phyloP scores from a whole-genome alignment of 352 stramenopile species.

The Vaucheria bursata region DNA sequence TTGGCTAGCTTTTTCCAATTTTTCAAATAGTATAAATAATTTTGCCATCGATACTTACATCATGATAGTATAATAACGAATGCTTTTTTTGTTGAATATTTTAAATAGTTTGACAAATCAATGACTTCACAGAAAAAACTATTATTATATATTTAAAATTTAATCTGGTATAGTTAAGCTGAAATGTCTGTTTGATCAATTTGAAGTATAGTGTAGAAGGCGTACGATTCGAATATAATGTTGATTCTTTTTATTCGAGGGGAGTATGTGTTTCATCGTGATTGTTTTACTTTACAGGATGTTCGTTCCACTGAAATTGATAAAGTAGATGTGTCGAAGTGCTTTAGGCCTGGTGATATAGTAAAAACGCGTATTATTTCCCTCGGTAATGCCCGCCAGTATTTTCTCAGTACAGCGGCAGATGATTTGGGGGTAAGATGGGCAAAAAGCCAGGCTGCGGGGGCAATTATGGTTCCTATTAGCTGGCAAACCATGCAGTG shows the following conservation, averaged over 20 bases:
- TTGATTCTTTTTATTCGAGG: neutral
- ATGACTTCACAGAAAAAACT: too few relatives aligned
- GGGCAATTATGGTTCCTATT: constrained; percentile 49
- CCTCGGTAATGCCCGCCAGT: constrained; percentile 47
- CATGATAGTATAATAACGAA: too few relatives aligned
- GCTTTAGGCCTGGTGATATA: constrained; percentile 51
- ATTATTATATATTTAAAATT: too few relatives aligned
- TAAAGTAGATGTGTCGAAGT: constrained; percentile 46
- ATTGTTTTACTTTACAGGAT: constrained; percentile 47
- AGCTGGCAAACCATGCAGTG: constrained; percentile 51
- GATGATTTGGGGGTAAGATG: constrained; percentile 48
- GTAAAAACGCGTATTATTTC: constrained; percentile 49
- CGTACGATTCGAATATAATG: neutral
- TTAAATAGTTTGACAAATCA: too few relatives aligned
- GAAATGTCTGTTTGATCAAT: neutral
- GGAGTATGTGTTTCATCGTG: neutral
- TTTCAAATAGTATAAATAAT: too few relatives aligned
- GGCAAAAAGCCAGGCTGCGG: constrained; percentile 33
- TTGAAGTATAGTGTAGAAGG: neutral
- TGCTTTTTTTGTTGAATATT: too few relatives aligned
- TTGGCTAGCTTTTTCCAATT: too few relatives aligned
- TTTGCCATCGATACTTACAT: too few relatives aligned
- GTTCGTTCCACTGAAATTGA: constrained; percentile 51
- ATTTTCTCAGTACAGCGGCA: constrained; percentile 52
- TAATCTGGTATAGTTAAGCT: too few relatives aligned